A percentile compares a stretch with the other conserved stretches of the same genome.
Evolutionary conservation across 2,329 filamentous ascomycete genomes (phyloP).

Genomic region (Paecilomyces variotii): DNA sequence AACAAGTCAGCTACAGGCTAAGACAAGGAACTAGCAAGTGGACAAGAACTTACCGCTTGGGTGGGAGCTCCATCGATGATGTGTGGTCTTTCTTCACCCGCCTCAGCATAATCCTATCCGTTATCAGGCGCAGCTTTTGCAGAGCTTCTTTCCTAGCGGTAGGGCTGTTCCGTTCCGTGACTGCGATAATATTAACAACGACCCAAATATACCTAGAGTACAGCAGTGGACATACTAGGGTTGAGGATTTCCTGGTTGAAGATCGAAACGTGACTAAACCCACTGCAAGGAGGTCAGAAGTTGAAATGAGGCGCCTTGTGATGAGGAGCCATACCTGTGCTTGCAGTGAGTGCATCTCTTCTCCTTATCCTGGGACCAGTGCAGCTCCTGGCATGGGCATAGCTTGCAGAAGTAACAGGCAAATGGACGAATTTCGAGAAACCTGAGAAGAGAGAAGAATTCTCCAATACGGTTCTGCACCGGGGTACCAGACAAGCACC

Average conservation of each 20-base stretch:
- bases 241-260: constrained; percentile 95
- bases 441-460: constrained; percentile 89
- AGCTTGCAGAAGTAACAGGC: constrained; percentile 89
- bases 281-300: constrained; percentile 24
- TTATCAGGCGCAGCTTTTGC: constrained; percentile 75
- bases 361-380: constrained; percentile 71
- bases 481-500: constrained; percentile 91
- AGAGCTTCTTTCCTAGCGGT: constrained; percentile 62
- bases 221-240: constrained; percentile 42
- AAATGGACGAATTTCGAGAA: constrained; percentile 81
- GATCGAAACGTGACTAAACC: constrained; percentile 64
- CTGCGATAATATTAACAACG: constrained; percentile 36
- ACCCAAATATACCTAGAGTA: constrained; percentile 27
- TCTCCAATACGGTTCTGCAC: constrained; percentile 96
- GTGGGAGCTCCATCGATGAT: constrained; percentile 89
- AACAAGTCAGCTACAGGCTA: constrained; percentile 5
- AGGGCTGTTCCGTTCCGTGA: constrained; percentile 48
- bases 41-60: constrained; percentile 57
- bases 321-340: constrained; percentile 36
- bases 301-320: constrained; percentile 8
- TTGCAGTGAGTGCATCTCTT: constrained; percentile 64
- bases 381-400: constrained; percentile 70
- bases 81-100: constrained; percentile 91
- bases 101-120: constrained; percentile 89
- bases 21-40: neutral